Evolutionary conservation across 495 filamentous ascomycete species (phyloP).

Genomic region (Talaromyces nanjingensis): DNA sequence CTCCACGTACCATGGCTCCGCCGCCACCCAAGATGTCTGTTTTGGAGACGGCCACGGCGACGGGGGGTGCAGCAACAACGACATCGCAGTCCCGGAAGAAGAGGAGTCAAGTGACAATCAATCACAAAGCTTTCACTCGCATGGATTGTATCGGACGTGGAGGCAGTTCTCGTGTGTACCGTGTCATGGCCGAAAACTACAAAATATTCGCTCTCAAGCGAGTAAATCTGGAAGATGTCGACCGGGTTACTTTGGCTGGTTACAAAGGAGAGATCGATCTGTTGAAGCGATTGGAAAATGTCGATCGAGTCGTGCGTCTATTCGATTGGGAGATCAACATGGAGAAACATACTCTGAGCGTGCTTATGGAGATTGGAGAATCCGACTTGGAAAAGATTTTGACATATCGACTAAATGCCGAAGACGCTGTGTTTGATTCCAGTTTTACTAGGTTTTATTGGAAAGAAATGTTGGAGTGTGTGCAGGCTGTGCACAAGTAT

Average conservation of each 20-base stretch:
- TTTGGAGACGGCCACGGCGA: constrained; percentile 80
- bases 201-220: constrained; percentile 91
- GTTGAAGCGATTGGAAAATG: constrained; percentile 68
- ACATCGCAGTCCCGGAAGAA: constrained; percentile 65
- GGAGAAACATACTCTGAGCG: constrained; percentile 75
- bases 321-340: constrained; percentile 92
- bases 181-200: constrained; percentile 93
- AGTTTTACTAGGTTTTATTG: constrained; percentile 94
- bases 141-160: constrained; percentile 87
- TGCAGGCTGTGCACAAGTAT: constrained; percentile 75
- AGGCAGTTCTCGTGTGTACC: constrained; percentile 88
- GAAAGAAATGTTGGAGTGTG: constrained; percentile 98
- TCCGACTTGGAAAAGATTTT: constrained; percentile 89
- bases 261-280: constrained; percentile 98
- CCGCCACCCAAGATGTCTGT: constrained; percentile 94
- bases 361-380: constrained; percentile 98
- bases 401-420: constrained; percentile 60
- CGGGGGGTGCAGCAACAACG: constrained; percentile 68
- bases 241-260: constrained; percentile 72
- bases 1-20: constrained; percentile 71
- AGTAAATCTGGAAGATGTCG: constrained; percentile 84
- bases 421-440: constrained; percentile 71
- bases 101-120: constrained; percentile 73
- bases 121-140: constrained; percentile 82
- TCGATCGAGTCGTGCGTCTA: constrained; percentile 81